Percentiles rank a stretch among this genome's conserved stretches.
phyloP scores from a whole-genome alignment of 345 rosid species.

The Salix viminalis region DNA sequence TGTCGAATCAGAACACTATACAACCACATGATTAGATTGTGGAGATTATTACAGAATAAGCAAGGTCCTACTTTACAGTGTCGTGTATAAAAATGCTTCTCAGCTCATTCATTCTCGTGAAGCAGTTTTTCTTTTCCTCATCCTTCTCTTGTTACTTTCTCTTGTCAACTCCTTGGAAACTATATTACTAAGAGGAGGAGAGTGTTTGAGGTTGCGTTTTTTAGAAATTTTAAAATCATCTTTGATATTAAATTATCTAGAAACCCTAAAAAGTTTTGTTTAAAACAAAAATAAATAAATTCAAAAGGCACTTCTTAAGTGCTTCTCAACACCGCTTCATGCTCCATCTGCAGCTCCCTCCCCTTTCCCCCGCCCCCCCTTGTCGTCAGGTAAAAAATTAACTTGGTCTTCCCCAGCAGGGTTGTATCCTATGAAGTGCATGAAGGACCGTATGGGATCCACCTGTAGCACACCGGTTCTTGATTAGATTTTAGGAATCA shows the following conservation, averaged over 20 bases:
- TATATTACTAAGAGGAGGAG: neutral
- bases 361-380: no score
- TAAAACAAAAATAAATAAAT: no score
- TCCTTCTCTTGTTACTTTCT: neutral
- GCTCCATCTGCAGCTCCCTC: no score
- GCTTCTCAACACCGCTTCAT: no score
- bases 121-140: neutral
- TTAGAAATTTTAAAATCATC: no score
- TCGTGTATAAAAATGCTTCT: slow-evolving; percentile 14
- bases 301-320: no score
- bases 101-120: slow-evolving; percentile 5
- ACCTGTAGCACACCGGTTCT: neutral
- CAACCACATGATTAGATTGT: slow-evolving; percentile 47
- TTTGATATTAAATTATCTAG: no score
- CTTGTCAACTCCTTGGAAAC: neutral
- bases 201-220: no score
- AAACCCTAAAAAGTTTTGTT: no score
- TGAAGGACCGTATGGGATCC: neutral
- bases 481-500: neutral
- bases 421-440: no score
- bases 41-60: slow-evolving; percentile 71
- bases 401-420: neutral
- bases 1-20: slow-evolving; percentile 23
- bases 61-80: slow-evolving; percentile 19
- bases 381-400: no score